phyloP scores from a whole-genome alignment of 1,139 yeast species.

The Geotrichum macrosporum region DNA sequence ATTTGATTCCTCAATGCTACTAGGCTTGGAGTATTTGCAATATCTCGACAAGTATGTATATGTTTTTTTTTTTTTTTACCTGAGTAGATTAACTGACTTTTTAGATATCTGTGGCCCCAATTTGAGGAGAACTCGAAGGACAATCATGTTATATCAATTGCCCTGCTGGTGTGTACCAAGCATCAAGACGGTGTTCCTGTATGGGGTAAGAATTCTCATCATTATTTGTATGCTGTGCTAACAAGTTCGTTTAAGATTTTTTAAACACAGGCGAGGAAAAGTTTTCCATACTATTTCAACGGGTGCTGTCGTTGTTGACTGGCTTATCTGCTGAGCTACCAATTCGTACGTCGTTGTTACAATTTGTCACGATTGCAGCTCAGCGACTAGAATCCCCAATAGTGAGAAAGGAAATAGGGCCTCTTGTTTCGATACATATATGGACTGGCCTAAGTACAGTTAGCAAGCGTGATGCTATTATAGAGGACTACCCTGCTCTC shows the following conservation, averaged over 20 bases:
- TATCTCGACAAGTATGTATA: constrained; percentile 27
- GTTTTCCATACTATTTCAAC: constrained; percentile 31
- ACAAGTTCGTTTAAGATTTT: constrained; percentile 16
- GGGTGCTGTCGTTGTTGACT: constrained; percentile 30
- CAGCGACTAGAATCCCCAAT: constrained; percentile 27
- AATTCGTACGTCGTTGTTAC: constrained; percentile 24
- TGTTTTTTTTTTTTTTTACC: too few relatives aligned
- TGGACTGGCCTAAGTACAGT: constrained; percentile 34
- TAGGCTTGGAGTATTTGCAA: constrained; percentile 24
- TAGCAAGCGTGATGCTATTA: constrained; percentile 24
- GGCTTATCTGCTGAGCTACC: constrained; percentile 18
- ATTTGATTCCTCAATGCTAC: constrained; percentile 4
- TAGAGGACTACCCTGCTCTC: constrained; percentile 26
- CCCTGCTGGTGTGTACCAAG: constrained; percentile 25
- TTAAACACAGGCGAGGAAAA: constrained; percentile 25
- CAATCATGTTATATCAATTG: constrained; percentile 42
- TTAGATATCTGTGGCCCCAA: constrained; percentile 41
- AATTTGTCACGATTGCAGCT: constrained; percentile 32
- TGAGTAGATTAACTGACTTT: too few relatives aligned
- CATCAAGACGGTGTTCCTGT: constrained; percentile 22
- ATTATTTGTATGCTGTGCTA: constrained; percentile 3
- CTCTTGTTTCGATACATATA: constrained; percentile 41
- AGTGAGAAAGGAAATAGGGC: constrained; percentile 35
- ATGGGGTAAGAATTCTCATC: constrained; percentile 21
- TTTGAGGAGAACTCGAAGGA: constrained; percentile 42